Evolutionary conservation across 2,329 filamentous ascomycete genomes (phyloP), one percentile per base, ranked within the genome.

Genomic region (Claviceps maximensis): DNA sequence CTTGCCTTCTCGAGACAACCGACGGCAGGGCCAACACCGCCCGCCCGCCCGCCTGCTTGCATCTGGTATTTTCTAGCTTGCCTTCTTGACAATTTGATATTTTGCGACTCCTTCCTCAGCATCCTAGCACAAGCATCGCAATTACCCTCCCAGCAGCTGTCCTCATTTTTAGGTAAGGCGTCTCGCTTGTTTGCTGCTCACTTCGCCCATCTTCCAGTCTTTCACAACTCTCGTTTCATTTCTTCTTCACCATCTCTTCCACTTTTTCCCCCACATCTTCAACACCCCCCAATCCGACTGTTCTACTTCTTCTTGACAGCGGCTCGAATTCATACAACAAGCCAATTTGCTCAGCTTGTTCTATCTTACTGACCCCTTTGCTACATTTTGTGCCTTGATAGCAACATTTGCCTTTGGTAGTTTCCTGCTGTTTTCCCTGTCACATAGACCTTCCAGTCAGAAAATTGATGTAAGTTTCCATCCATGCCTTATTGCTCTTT

Each of bases 311-410:
- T 56, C 54, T 56, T 51, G 52, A 51, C 53, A 60, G 55, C 60
- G 56, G 51, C 56, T 60, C 56, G 55, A 63, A 64, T 63, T 65
- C 62, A 64, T 63, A 63, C 59, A 59, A 61, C 61, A 64, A 60
- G 67, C 67, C 72, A 74, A 74, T 74, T 79, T 79, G 77, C 74
- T 77, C 68, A 79, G 73, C 74, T 77, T 69, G 73, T 72, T 74
- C 74, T 73, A 77, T 78, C 72, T 75, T 75, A 74, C 72, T 75
- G 74, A 74, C 70, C 70, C 72, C 78, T 72, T 79, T 74, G 72
- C 75, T 79, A 76, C 71, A 73, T 72, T 65, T 69, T 70, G 65
- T 67, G 67, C 69, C 71, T 73, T 77, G 75, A 74, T 73, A 73
- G 67, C 71, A 70, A 67, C 70, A 69, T 71, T 68, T 68, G 63